A percentile compares a stretch with the other conserved stretches of the same genome.
Conservation (phyloP, 371 early-diverging fungal species). For the Apophysomyces ossiformis region DNA sequence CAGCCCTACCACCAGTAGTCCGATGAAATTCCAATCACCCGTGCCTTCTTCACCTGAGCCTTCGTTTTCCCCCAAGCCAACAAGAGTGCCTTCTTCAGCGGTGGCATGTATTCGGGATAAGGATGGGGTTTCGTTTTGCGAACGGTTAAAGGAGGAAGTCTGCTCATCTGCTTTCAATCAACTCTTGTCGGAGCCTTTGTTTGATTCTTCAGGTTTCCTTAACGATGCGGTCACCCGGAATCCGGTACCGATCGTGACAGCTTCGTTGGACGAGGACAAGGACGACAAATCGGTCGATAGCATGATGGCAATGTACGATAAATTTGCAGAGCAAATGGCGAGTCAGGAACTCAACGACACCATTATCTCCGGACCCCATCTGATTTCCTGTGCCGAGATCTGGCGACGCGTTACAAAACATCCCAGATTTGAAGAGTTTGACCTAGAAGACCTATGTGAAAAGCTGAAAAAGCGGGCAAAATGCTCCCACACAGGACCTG, state of each 20-base stretch:
- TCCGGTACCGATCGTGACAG: constrained; percentile 51
- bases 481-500: constrained; percentile 58
- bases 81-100: constrained; percentile 32
- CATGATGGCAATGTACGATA: constrained; percentile 22
- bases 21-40: not conserved
- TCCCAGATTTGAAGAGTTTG: constrained; percentile 55
- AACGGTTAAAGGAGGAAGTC: constrained; percentile 50
- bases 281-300: constrained; percentile 12
- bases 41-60: constrained; percentile 5
- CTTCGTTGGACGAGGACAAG: constrained; percentile 5
- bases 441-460: constrained; percentile 49
- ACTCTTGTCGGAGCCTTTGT: constrained; percentile 49
- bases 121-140: constrained; percentile 52
- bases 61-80: constrained; percentile 11
- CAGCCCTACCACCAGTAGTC: not conserved
- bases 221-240: constrained; percentile 37
- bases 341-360: constrained; percentile 3
- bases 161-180: constrained; percentile 50
- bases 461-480: constrained; percentile 53
- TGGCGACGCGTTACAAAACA: constrained; percentile 55
- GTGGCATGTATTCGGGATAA: constrained; percentile 51
- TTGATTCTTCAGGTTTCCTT: constrained; percentile 44
- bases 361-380: constrained; percentile 16
- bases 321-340: constrained; percentile 21
- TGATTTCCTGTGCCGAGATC: constrained; percentile 40